These are phyloP conservation scores for Sporothrix mexicana DNA, from an alignment of 2,329 filamentous ascomycete species.

Conservation along the genomic window DNA sequence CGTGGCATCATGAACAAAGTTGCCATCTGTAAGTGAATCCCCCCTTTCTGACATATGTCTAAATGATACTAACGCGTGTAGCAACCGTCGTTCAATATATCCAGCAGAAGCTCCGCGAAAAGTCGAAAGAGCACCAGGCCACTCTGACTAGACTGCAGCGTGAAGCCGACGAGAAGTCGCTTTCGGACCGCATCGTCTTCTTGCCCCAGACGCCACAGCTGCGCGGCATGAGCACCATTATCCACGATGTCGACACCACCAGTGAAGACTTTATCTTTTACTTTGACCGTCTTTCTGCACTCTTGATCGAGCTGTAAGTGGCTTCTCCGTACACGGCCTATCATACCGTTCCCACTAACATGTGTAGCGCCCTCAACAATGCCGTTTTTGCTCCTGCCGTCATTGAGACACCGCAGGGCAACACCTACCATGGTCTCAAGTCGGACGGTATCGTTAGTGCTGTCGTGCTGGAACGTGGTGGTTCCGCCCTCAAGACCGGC, in stretches of 20 bases:
- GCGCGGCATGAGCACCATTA: constrained; percentile 85
- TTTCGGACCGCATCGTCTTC: constrained; percentile 76
- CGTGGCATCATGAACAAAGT: constrained; percentile 93
- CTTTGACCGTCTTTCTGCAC: constrained; percentile 85
- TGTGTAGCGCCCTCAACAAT: constrained; percentile 72
- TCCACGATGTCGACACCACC: constrained; percentile 78
- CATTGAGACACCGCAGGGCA: constrained; percentile 73
- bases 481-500: constrained; percentile 85
- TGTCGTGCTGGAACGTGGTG: constrained; percentile 86
- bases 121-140: constrained; percentile 81
- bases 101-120: constrained; percentile 81
- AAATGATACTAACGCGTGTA: too few relatives aligned
- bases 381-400: constrained; percentile 68
- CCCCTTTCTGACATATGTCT: too few relatives aligned
- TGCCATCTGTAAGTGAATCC: constrained; percentile 69
- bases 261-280: constrained; percentile 97
- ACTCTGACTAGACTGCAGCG: constrained; percentile 78
- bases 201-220: constrained; percentile 81
- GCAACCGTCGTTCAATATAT: constrained; percentile 95
- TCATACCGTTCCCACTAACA: background rate
- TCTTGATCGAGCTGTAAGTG: constrained; percentile 76
- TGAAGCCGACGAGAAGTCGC: constrained; percentile 70
- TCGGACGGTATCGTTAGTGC: constrained; percentile 79
- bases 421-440: constrained; percentile 72
- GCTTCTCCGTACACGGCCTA: too few relatives aligned